Base-by-base conservation (phyloP, 2,329 filamentous ascomycete species). In the Venturia nashicola region DNA sequence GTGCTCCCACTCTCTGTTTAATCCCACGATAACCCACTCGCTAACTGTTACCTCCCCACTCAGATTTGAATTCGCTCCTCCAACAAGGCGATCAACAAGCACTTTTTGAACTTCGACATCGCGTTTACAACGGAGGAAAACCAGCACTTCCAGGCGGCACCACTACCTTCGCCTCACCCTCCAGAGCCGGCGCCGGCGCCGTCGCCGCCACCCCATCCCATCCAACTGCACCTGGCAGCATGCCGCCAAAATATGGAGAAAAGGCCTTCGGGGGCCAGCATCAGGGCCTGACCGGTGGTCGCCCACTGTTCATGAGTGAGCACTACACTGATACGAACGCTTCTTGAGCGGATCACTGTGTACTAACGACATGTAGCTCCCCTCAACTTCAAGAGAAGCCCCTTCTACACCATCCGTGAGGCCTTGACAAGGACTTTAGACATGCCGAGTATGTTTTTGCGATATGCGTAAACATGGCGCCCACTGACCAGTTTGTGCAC, bases 391-490 rank as follows among this genome's bases (percentile, higher is more conserved):
- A 93, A 90, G 70, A 74, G 85, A 4, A 96, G 91, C 70, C 93
- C 94, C 0, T 99, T 97, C 74, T 97, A 93, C 71, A 83, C 83
- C 12, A 80, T 93, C 40, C 73, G 86, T 57, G 79, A 84, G 63
- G 81, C 84, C 36, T 75, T 97, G 6, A 84, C 89, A 5, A 77
- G 80, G 8, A 77, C 87, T 20, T 81, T 84, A 51, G 82, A 85
- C 64, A 89, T 91, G 67, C 89, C 93, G 5, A 36, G 62, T 64
- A 64, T 20, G 62, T 51, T 40, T 16, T 46, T 39, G 9, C 18
- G 20, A 20, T 42, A 7, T n/a, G 6, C 4, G 23, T 40, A n/a
- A 27, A 40, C 18, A 20, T 36, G 16, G 27, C 51, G 32, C 51
- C 20, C 20, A 39, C 54, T 60, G 59, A 61, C 32, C 18, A 14